A percentile compares a stretch with the other conserved stretches of the same genome.
phyloP scores from a whole-genome alignment of 106 monocot genomes.

The Agapanthus africanus region DNA sequence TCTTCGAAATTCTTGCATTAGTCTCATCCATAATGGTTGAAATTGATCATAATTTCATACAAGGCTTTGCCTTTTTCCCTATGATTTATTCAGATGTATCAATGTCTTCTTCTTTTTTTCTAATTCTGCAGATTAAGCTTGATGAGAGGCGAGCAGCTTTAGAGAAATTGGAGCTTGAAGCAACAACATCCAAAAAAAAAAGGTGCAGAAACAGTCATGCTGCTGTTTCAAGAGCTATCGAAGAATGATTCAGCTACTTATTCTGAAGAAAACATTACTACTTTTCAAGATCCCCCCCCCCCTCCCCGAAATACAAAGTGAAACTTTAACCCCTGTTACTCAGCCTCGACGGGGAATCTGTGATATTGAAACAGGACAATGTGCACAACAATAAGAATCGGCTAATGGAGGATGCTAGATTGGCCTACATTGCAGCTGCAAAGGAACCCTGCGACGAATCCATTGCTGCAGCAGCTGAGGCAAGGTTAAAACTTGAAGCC shows the following conservation, averaged over 20 bases:
- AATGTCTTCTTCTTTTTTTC: no score
- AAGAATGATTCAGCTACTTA: conserved; percentile 5
- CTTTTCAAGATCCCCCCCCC: conserved; percentile 5
- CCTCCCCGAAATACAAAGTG: background rate
- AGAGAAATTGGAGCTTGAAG: conserved; percentile 39
- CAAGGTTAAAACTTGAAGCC: conserved; percentile 46
- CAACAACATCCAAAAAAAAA: conserved; percentile 26
- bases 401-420: conserved; percentile 70
- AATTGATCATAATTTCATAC: no score
- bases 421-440: conserved; percentile 43
- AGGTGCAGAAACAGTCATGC: conserved; percentile 24
- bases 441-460: conserved; percentile 50
- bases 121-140: conserved; percentile 39
- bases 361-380: conserved; percentile 22
- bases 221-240: conserved; percentile 29
- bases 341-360: background rate
- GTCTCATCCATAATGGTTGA: no score
- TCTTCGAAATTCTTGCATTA: no score
- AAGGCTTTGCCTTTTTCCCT: background rate
- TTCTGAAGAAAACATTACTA: conserved; percentile 15
- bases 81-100: background rate
- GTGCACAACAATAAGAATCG: conserved; percentile 34
- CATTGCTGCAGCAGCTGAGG: conserved; percentile 38
- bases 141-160: conserved; percentile 41
- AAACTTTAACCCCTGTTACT: background rate